Base-by-base conservation (phyloP, 345 rosid genomes). In the Brassica nigra region DNA sequence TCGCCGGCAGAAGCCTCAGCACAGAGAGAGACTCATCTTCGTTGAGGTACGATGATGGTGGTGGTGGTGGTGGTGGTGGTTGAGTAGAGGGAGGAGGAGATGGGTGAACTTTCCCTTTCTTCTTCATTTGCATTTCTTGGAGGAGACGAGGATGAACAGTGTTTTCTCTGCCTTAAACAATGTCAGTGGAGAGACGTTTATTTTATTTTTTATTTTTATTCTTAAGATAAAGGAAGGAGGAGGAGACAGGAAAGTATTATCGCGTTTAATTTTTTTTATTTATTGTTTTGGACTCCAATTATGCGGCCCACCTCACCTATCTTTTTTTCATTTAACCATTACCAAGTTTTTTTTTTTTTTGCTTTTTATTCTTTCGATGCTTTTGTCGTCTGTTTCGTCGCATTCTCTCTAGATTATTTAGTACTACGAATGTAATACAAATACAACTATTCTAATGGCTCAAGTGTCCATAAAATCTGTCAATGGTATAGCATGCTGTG, bases 31-130 rank as follows among this genome's bases (percentile, higher is more conserved):
- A 83, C 20, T 85, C 91, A 8, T 86, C 89, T 31, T 78, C 78
- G 7, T 77, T 54, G 29, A 79, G 3, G 63, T 62, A 5, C 0
- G 82, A 20, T 0, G 78, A 61, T 0, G 68, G 9, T 0, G 84
- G 27, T 0, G 79, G 57, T 11, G 78, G 57, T 11, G 78, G 23
- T 3, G 44, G 30, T 0, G 78, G 62, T 10, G 76, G 6, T 0
- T 18, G 42, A 0, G 89, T 66, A 4, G 83, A 10, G 0, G 68
- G 54, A 34, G 90, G 84, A 44, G 89, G 90, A 69, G 98, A 88
- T 3, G 96, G 97, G 77, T 89, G 70, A 2, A 95, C 88, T 89
- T 89, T 94, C 37, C 98, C 98, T 81, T 93, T 95, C 86, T 89
- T 91, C 76, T 91, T 91, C 81, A 88, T 80, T 89, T 91, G 90